Base-by-base conservation (phyloP, 1,284 basidiomycete genomes). In the Rhodotorula sp. region DNA sequence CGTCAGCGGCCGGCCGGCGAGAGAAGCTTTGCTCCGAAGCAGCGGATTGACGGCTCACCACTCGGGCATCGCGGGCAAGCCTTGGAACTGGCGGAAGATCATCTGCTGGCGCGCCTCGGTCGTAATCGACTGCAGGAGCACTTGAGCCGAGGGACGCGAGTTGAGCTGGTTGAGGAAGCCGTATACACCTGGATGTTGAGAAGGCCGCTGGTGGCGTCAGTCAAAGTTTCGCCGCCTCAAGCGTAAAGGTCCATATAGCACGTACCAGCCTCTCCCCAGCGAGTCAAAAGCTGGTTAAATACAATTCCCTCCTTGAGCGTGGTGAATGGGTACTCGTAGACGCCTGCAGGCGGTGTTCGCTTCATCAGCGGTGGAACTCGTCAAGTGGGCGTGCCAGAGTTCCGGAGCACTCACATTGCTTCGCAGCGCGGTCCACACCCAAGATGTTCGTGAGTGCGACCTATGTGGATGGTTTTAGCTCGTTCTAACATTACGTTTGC, bases 81-180 rank as follows among this genome's bases (percentile, higher is more conserved):
- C 64, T 44, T 86, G 83, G 62, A 88, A 84, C 77, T 89, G 87
- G 20, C 87, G 80, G 82, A 89, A 87, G 59, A 85, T 82, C 85
- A 88, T 85, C 80, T 89, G 86, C 79, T 89, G 87, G 18, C 88
- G 82, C 46, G 82, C 85, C 79, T 89, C 87, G n/a, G 85, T 87
- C 0, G 86, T 83, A 74, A 89, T 86, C 15, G 84, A 83, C 77
- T 89, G 85, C 5, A 86, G 78, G 18, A 89, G 80, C 17, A 89
- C 79, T 62, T 84, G 81, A 1, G 87, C 87, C 5, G 84, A 79
- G 6, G 85, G 82, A 29, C 87, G 83, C 30, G 86, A 86, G 79
- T 89, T 82, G 53, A 90, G 82, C 75, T 88, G 86, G 55, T 85
- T 82, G 29, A 88, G 78, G 80, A 88, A 88, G 8, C 86, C 86